Percentiles rank a stretch among this genome's conserved stretches.
phyloP scores from a whole-genome alignment of 2,329 filamentous ascomycete species.

The Aaosphaeria arxii region DNA sequence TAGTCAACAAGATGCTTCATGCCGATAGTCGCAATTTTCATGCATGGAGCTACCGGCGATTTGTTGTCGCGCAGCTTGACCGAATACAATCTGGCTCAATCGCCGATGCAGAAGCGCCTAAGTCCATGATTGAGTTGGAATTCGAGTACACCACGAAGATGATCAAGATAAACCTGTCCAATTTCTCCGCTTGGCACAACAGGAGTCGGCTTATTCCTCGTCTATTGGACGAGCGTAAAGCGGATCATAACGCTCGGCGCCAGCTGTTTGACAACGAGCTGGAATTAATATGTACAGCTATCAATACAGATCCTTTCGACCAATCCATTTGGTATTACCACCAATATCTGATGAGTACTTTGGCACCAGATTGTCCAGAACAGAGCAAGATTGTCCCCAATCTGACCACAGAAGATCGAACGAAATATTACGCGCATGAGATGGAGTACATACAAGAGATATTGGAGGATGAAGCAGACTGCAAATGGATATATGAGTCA shows the following conservation, averaged over 20 bases:
- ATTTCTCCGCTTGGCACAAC: slow-evolving; percentile 97
- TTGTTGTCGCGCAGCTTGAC: slow-evolving; percentile 75
- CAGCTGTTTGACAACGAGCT: slow-evolving; percentile 77
- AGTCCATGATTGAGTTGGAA: slow-evolving; percentile 72
- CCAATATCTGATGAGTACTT: slow-evolving; percentile 73
- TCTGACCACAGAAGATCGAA: slow-evolving; percentile 60
- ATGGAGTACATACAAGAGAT: slow-evolving; percentile 71
- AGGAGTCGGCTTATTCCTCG: slow-evolving; percentile 79
- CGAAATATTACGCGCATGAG: slow-evolving; percentile 66
- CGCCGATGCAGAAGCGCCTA: slow-evolving; percentile 1
- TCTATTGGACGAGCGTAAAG: slow-evolving; percentile 67
- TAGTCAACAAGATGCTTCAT: slow-evolving; percentile 84
- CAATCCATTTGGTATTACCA: slow-evolving; percentile 98
- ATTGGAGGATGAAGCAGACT: slow-evolving; percentile 63
- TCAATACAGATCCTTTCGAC: slow-evolving; percentile 89
- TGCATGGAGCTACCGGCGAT: slow-evolving; percentile 87
- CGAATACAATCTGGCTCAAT: slow-evolving; percentile 30
- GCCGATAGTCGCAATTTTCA: slow-evolving; percentile 92
- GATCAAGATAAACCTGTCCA: slow-evolving; percentile 81
- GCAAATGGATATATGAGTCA: slow-evolving; percentile 88
- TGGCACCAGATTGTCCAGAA: slow-evolving; percentile 49
- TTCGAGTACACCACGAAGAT: slow-evolving; percentile 89
- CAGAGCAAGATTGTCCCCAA: slow-evolving; percentile 62
- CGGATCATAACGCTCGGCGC: slow-evolving; percentile 61
- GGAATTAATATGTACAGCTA: slow-evolving; percentile 67